Evolutionary conservation across 768 basidiomycete genomes (phyloP).

Genomic region (Hemileccinum impolitum): DNA sequence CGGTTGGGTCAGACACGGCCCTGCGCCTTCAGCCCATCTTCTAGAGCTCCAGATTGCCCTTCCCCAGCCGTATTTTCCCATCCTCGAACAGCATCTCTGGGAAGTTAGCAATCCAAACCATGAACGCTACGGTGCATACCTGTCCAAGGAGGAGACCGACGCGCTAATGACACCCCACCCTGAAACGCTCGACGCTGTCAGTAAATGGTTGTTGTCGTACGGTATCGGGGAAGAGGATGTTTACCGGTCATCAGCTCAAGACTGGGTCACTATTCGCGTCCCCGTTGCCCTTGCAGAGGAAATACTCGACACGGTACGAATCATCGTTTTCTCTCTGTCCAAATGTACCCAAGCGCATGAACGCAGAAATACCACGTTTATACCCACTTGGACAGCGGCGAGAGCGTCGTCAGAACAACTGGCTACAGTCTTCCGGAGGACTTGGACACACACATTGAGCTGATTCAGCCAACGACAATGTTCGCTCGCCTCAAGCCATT

Average conservation of each 20-base stretch:
- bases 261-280: conserved; percentile 63
- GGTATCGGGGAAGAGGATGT: conserved; percentile 49
- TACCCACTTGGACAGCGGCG: conserved; percentile 50
- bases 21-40: conserved; percentile 41
- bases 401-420: conserved; percentile 61
- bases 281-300: conserved; percentile 59
- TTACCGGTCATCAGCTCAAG: conserved; percentile 57
- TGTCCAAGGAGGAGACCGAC: conserved; percentile 67
- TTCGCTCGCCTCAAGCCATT: conserved; percentile 50
- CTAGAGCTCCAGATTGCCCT: conserved; percentile 60
- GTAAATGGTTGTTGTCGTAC: conserved; percentile 58
- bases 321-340: neutral
- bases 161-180: conserved; percentile 55
- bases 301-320: conserved; percentile 65
- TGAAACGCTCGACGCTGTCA: conserved; percentile 49
- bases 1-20: conserved; percentile 45
- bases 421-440: conserved; percentile 61
- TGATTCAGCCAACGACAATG: conserved; percentile 71
- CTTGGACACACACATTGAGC: conserved; percentile 58
- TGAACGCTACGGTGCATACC: conserved; percentile 49
- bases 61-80: conserved; percentile 47
- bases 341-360: neutral
- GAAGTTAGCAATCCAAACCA: conserved; percentile 60
- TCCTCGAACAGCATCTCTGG: conserved; percentile 49
- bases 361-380: conserved; percentile 61